Conservation (phyloP, 2,329 filamentous ascomycete genomes). For the Colletotrichum godetiae region DNA sequence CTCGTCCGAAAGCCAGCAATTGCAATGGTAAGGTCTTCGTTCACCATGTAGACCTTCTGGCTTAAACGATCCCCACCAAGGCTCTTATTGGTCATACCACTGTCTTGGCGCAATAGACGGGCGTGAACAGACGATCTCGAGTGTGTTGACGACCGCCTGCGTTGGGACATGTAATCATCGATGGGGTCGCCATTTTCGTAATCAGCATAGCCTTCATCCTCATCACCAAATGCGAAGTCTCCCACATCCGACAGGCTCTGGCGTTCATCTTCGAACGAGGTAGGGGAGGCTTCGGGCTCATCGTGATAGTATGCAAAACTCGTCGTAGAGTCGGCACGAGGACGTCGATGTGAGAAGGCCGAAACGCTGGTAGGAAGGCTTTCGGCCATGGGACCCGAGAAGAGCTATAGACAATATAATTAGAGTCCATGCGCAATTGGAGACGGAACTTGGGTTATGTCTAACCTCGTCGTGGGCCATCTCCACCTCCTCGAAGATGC, state of each 20-base stretch:
- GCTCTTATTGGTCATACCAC: slow-evolving; percentile 75
- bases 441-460: background rate
- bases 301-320: slow-evolving; percentile 93
- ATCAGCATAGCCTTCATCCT: slow-evolving; percentile 51
- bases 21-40: slow-evolving; percentile 93
- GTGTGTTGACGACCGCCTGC: slow-evolving; percentile 71
- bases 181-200: slow-evolving; percentile 54
- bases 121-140: slow-evolving; percentile 68
- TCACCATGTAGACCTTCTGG: slow-evolving; percentile 93
- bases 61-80: slow-evolving; percentile 72
- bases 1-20: slow-evolving; percentile 92
- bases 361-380: slow-evolving; percentile 94
- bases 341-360: slow-evolving; percentile 88
- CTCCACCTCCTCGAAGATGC: slow-evolving; percentile 94
- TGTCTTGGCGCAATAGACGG: slow-evolving; percentile 78
- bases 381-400: slow-evolving; percentile 92
- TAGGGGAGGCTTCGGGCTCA: slow-evolving; percentile 32
- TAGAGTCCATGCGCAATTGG: background rate
- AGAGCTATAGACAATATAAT: slow-evolving; percentile 64
- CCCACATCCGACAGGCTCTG: slow-evolving; percentile 52
- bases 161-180: slow-evolving; percentile 63
- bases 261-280: slow-evolving; percentile 41
- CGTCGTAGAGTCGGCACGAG: slow-evolving; percentile 83
- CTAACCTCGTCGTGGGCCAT: slow-evolving; percentile 95
- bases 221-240: slow-evolving; percentile 51